Evolutionary conservation across 768 basidiomycete genomes (phyloP), one percentile per base, ranked within the genome.

Genomic region (Suillus luteus): DNA sequence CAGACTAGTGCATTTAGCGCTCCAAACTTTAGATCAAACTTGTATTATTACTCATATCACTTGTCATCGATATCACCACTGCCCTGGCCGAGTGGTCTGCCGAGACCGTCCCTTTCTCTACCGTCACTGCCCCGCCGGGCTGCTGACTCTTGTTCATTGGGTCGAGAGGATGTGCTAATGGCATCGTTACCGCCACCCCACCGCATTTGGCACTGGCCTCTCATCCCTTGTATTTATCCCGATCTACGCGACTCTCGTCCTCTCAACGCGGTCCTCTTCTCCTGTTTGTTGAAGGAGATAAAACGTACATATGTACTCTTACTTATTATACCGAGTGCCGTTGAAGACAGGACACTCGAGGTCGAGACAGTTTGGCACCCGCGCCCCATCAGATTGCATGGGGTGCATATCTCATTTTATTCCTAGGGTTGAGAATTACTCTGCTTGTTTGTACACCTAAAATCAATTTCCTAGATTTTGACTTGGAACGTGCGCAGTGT

Each of bases 41-140:
- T 73, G 72, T 73, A 73, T 73, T 69, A 76, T 76, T 76, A 74
- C 72, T 76, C 74, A 74, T 74, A 58, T 58, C 65, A 64, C 66
- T 70, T 72, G 63, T 62, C 73, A 73, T 66, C 65, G 55, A 70
- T 57, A 62, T 60, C 60, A 60, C 62, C 66, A 60, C 62, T 31
- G 33, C 24, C 63, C 60, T 60, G 68, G 48, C 22, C 12, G 19
- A 46, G 22, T 22, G 46, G 72, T 67, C 66, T 41, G 57, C 60
- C 66, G 65, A 63, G 68, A 70, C 66, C 60, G 64, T 60, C 61
- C 55, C 58, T 66, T 67, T 61, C 65, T 65, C 59, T 63, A 55
- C 54, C 57, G 71, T 67, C 70, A 59, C 66, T 59, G 63, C 64
- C 72, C 62, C 63, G 61, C 66, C 65, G 71, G 66, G 62, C 69